Evolutionary conservation across 2,329 filamentous ascomycete genomes (phyloP), one percentile per base, ranked within the genome.

Genomic region (Aspergillus alliaceus): DNA sequence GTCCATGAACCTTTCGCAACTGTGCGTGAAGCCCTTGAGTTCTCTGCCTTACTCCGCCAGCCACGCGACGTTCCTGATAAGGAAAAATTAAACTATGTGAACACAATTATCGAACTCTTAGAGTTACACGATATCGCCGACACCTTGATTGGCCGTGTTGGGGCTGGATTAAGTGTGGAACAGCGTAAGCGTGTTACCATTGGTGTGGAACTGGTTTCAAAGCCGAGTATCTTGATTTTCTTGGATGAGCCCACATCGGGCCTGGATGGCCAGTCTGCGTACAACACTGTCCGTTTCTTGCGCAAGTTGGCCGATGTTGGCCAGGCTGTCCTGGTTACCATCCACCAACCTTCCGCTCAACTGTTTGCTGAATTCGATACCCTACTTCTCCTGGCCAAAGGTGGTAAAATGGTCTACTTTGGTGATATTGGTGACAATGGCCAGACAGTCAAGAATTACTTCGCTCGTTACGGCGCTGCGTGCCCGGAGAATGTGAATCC

Each of bases 311-410:
- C 85, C 22, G 76, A 79, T 14, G 83, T 85, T 22, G 87, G 87
- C 1, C 86, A 90, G 65, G 86, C 87, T 3, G 87, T 90, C 44
- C 75, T 90, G 35, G 88, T 86, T 64, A 90, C 87, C 0, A 89
- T 90, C 48, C 87, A 90, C 65, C 87, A 90, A 63, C 87, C 87
- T 3, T 86, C 83, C 6, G 85, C 85, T 1, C 80, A 87, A 20
- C 76, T 90, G 3, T 86, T 90, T 51, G 81, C 88, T 58, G 81
- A 89, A 66, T 90, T 90, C 69, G 87, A 90, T 65, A 87, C 87
- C 75, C 82, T 90, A 1, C 79, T 90, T 2, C 82, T 86, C 0
- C 77, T 90, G 11, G 86, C 86, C 53, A 85, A 81, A 4, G 86
- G 85, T 12, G 87, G 86, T 18, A 87, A 87, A 66, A 87, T 84